Evolutionary conservation across 768 basidiomycete species (phyloP).

Genomic region (Fistulinella prunicolor): DNA sequence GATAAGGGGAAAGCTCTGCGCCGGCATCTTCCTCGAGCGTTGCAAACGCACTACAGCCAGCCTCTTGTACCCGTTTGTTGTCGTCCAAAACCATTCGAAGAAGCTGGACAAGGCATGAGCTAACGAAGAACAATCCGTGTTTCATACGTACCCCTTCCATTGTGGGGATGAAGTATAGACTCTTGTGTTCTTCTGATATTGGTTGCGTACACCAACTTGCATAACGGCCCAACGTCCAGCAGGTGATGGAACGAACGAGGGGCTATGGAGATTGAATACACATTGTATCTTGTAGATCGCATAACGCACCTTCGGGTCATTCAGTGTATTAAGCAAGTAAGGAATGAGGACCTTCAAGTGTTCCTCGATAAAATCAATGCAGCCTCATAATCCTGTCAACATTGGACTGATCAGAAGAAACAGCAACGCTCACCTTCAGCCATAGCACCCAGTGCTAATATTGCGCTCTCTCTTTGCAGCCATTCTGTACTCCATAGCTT

Average conservation of each 20-base stretch:
- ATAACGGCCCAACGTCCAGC: conserved; percentile 99
- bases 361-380: conserved; percentile 92
- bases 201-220: conserved; percentile 95
- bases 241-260: conserved; percentile 95
- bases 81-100: conserved; percentile 96
- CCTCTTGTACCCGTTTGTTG: conserved; percentile 99
- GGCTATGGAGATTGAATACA: conserved; percentile 50
- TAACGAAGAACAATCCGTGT: conserved; percentile 12
- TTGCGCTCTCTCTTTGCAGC: conserved; percentile 93
- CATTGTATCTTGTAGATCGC: background rate
- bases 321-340: conserved; percentile 86
- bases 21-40: conserved; percentile 98
- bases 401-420: background rate
- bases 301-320: conserved; percentile 78
- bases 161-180: conserved; percentile 89
- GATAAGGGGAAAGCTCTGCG: conserved; percentile 81
- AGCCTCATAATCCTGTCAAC: conserved; percentile 53
- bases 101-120: conserved; percentile 51
- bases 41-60: conserved; percentile 97
- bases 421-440: conserved; percentile 74
- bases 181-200: conserved; percentile 83
- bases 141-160: conserved; percentile 85
- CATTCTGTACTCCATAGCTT: conserved; percentile 92
- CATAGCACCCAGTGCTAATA: conserved; percentile 95
- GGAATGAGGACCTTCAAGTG: conserved; percentile 93